Conservation (phyloP, 1,284 basidiomycete species). For the Rhizoctonia solani region DNA sequence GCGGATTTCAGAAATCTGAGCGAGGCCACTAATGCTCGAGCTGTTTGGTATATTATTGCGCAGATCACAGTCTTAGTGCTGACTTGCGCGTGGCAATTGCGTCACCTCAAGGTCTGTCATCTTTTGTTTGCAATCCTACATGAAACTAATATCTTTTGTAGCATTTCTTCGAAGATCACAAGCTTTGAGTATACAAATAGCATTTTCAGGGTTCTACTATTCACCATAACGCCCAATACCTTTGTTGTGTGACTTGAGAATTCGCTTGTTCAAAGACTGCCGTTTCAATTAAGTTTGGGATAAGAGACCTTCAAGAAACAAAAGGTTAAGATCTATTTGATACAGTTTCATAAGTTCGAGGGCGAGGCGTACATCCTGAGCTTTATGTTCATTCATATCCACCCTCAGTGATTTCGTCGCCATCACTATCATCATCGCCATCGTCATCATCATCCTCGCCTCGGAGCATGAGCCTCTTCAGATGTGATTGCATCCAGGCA, state of each 20-base stretch:
- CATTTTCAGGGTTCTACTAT: neutral
- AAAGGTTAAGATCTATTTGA: neutral
- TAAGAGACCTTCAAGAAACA: too few species aligned
- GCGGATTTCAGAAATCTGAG: slow-evolving; percentile 88
- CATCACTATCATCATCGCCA: neutral
- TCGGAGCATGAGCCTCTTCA: neutral
- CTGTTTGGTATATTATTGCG: slow-evolving; percentile 89
- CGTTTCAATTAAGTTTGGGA: too few species aligned
- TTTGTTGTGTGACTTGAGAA: neutral
- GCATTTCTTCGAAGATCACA: slow-evolving; percentile 90
- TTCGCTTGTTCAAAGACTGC: too few species aligned
- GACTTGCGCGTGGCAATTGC: slow-evolving; percentile 91
- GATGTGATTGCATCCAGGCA: neutral
- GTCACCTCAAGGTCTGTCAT: slow-evolving; percentile 79
- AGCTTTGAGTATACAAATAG: slow-evolving; percentile 51
- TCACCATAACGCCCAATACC: neutral
- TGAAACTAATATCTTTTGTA: slow-evolving; percentile 43
- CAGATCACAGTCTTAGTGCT: slow-evolving; percentile 85
- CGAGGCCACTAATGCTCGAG: slow-evolving; percentile 84
- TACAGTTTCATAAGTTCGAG: neutral
- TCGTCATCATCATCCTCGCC: neutral
- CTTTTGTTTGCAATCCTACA: neutral
- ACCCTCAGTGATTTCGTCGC: too few species aligned
- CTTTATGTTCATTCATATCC: too few species aligned
- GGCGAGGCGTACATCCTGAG: too few species aligned